Conservation (phyloP, 2,329 filamentous ascomycete species). For the Fusarium anthophilum region DNA sequence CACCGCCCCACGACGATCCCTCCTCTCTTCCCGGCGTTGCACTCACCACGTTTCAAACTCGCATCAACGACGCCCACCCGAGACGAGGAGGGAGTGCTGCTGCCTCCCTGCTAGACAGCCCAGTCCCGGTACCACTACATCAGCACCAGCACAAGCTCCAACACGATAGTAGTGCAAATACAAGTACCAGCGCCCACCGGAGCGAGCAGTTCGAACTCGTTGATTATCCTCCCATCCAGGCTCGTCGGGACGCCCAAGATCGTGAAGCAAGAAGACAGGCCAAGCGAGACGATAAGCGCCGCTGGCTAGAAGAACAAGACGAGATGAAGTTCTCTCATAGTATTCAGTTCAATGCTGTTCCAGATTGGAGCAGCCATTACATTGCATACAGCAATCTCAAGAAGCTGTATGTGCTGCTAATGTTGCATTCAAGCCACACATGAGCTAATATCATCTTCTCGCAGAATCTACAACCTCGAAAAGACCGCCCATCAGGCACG, state of each 20-base stretch:
- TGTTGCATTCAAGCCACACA: not conserved
- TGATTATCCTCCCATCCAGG: constrained; percentile 50
- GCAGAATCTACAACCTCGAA: constrained; percentile 95
- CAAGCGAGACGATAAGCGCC: constrained; percentile 71
- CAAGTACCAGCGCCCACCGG: not conserved
- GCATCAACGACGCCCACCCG: constrained; percentile 34
- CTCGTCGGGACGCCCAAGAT: constrained; percentile 43
- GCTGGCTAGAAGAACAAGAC: constrained; percentile 76
- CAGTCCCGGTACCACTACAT: constrained; percentile 6
- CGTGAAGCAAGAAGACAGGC: constrained; percentile 48
- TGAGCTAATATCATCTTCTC: constrained; percentile 17
- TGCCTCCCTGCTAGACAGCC: constrained; percentile 19
- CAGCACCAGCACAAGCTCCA: constrained; percentile 9
- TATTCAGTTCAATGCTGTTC: constrained; percentile 98
- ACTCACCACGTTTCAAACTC: constrained; percentile 29
- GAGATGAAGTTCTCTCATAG: constrained; percentile 99
- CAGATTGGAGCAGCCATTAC: constrained; percentile 99
- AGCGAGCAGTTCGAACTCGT: constrained; percentile 53
- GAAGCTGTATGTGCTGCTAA: constrained; percentile 78
- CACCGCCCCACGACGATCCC: constrained; percentile 46
- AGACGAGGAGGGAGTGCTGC: constrained; percentile 50
- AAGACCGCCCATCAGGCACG: constrained; percentile 76
- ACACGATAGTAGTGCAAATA: constrained; percentile 5
- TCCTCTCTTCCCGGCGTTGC: constrained; percentile 51
- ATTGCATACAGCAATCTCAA: constrained; percentile 99